Conservation (phyloP, 257 asterid species). For the Plectranthus barbatus region DNA sequence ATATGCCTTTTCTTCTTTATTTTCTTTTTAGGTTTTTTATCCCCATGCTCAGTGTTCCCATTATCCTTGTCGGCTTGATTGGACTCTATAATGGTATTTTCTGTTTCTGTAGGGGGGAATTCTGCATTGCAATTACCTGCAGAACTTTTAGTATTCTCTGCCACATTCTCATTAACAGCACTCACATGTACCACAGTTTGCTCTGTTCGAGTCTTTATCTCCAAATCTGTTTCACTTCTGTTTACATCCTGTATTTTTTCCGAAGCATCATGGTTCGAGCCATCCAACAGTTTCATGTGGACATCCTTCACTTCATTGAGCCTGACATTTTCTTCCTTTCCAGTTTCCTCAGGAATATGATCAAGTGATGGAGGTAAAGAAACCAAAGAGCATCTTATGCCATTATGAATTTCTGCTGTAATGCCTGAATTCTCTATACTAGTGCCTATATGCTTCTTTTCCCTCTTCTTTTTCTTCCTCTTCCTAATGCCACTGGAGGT, state of each 20-base stretch:
- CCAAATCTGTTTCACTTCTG: slow-evolving; percentile 10
- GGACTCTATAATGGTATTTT: slow-evolving; percentile 16
- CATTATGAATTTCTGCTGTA: slow-evolving; percentile 16
- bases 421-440: slow-evolving; percentile 19
- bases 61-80: slow-evolving; percentile 17
- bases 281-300: slow-evolving; percentile 17
- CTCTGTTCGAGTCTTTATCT: slow-evolving; percentile 10
- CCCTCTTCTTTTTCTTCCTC: slow-evolving; percentile 14
- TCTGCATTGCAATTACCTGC: slow-evolving; percentile 10
- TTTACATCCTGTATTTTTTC: slow-evolving; percentile 12
- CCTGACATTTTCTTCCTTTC: slow-evolving; percentile 14
- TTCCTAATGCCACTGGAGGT: neutral
- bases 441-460: slow-evolving; percentile 22
- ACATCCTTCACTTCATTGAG: slow-evolving; percentile 10
- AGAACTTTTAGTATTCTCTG: neutral
- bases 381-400: slow-evolving; percentile 13
- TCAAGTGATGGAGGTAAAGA: slow-evolving; percentile 5
- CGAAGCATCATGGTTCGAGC: slow-evolving; percentile 8
- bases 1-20: slow-evolving; percentile 26
- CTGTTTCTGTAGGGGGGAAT: slow-evolving; percentile 16
- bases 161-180: neutral
- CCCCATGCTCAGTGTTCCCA: slow-evolving; percentile 13
- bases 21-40: slow-evolving; percentile 26
- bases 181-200: slow-evolving; percentile 6
- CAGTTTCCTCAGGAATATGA: slow-evolving; percentile 15